phyloP scores from a whole-genome alignment of 352 stramenopile species.

The Aphanomyces stellatus region DNA sequence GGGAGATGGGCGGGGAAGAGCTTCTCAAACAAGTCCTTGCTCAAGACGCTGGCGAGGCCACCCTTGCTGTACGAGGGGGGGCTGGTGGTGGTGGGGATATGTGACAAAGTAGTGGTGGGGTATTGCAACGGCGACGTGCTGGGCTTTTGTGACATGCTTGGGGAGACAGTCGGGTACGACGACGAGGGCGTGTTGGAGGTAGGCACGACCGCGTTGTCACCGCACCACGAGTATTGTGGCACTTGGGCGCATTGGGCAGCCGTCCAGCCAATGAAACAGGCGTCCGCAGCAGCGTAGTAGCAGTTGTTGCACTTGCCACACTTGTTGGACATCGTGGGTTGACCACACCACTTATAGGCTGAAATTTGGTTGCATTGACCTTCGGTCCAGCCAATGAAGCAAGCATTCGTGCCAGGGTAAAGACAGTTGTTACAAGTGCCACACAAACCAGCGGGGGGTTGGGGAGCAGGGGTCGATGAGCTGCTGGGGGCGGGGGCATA shows the following conservation, averaged over 20 bases:
- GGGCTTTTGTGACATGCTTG: background rate
- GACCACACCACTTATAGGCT: background rate
- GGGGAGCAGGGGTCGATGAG: background rate
- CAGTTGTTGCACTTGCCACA: conserved; percentile 10
- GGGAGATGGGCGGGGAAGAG: too few species aligned
- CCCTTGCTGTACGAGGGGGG: background rate
- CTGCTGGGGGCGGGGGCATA: background rate
- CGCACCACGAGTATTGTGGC: background rate
- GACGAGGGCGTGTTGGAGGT: background rate
- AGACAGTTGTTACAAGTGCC: background rate
- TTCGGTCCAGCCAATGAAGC: background rate
- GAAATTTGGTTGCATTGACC: background rate
- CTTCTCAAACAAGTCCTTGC: too few species aligned
- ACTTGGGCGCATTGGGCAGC: background rate
- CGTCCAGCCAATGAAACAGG: conserved; percentile 14
- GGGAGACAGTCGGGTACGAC: background rate
- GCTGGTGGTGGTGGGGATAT: background rate
- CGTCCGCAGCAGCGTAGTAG: background rate
- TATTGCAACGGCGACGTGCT: background rate
- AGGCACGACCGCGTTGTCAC: background rate
- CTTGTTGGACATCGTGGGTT: background rate
- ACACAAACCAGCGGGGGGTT: background rate
- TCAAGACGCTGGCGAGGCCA: background rate
- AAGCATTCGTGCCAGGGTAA: background rate
- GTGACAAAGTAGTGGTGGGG: background rate